Evolutionary conservation across 2,329 filamentous ascomycete species (phyloP), one percentile per base, ranked within the genome.

Genomic region (Aspergillus transmontanensis): DNA sequence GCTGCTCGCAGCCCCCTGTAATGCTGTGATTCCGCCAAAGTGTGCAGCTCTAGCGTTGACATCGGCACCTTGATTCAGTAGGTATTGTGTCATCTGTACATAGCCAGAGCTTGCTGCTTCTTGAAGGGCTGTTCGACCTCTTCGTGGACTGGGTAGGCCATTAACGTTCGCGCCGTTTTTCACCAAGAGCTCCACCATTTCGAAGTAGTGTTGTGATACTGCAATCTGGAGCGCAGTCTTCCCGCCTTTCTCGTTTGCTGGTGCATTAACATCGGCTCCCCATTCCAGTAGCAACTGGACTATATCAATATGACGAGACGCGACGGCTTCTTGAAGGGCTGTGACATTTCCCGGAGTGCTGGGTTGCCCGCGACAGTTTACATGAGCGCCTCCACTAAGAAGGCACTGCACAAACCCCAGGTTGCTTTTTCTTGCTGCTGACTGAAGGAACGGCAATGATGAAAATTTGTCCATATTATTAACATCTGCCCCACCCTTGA

Each of bases 201-300:
- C 54, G 26, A 62, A 12, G 34, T 65, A 23, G 30, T 64, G 53
- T 30, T 59, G 21, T 23, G 58, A 50, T 3, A 56, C 63, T 26
- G 69, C 64, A 28, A 54, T 48, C 43, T 69, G 64, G 21, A 69
- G 56, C 1, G 68, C 60, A 21, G 68, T 69, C 53, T 23, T 57
- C 6, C 58, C 61, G 9, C 48, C 45, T 23, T 58, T 16, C 10
- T 58, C 28, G 12, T 61, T 60, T 16, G 67, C 59, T 6, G 62
- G 60, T 28, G 64, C 66, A 59, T 73, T 73, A 30, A 72, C 63
- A 64, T 75, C 66, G 12, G 69, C 71, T 23, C 66, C 70, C 11
- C 58, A 56, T 55, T 67, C 61, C 21, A 74, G 60, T 4, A 75
- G 66, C 11, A 67, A 32, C 16, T 64, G 57, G 26, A 68, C 72